These are phyloP conservation scores for Lithohypha guttulata DNA, from an alignment of 2,329 filamentous ascomycete genomes.

Conservation along the genomic window DNA sequence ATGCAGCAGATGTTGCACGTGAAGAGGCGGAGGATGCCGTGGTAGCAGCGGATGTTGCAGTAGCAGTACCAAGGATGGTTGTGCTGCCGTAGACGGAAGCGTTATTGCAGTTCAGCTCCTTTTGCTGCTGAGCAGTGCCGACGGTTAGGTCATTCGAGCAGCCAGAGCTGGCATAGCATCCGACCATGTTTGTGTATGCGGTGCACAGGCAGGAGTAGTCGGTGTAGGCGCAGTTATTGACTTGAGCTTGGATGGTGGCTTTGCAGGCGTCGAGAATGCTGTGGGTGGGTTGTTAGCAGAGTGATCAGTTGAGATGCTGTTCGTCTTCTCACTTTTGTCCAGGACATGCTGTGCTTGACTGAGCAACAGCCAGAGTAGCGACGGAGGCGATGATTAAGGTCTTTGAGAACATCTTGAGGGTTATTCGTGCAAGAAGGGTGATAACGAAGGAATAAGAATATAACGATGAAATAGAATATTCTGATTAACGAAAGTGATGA, in stretches of 20 bases:
- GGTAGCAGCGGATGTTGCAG: constrained; percentile 13
- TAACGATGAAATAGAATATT: not conserved
- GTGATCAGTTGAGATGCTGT: not conserved
- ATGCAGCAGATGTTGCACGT: constrained; percentile 13
- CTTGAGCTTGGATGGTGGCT: constrained; percentile 29
- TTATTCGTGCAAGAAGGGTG: not conserved
- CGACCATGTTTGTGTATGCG: constrained; percentile 41
- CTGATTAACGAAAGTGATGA: not conserved
- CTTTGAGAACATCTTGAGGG: constrained; percentile 14
- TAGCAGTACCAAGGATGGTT: constrained; percentile 11
- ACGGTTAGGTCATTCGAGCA: constrained; percentile 42
- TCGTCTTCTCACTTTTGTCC: constrained; percentile 22
- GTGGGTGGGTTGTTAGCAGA: constrained; percentile 6
- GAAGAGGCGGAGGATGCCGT: constrained; percentile 20
- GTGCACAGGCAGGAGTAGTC: constrained; percentile 50
- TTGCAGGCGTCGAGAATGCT: constrained; percentile 45
- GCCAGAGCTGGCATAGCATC: constrained; percentile 48
- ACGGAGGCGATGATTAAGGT: constrained; percentile 22
- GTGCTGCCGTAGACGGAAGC: constrained; percentile 29
- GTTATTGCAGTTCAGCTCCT: constrained; percentile 32
- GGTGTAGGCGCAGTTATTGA: constrained; percentile 35
- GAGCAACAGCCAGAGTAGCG: constrained; percentile 22
- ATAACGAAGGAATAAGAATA: constrained; percentile 4
- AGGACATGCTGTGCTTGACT: constrained; percentile 19
- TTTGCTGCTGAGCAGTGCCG: constrained; percentile 26